Percentiles rank a stretch among this genome's conserved stretches.
Evolutionary conservation across 306 rosid species (phyloP).

Genomic region (Oxytropis ochrocephala): DNA sequence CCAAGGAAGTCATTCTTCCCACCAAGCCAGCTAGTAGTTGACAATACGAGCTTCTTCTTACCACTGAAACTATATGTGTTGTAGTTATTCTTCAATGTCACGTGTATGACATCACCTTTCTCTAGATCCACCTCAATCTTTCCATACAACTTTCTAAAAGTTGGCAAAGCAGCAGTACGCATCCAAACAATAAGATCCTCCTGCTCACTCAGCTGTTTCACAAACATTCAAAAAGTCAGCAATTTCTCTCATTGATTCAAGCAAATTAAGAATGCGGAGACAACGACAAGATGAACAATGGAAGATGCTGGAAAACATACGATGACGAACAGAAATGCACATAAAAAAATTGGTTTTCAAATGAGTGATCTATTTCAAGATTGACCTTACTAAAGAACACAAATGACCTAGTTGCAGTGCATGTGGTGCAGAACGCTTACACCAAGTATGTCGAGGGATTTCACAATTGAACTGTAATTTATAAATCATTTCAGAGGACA

Average conservation of each 20-base stretch:
- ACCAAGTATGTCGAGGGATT: background rate
- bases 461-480: background rate
- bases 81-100: constrained; percentile 48
- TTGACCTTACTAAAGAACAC: background rate
- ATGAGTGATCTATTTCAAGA: background rate
- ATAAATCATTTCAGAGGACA: no score
- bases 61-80: constrained; percentile 72
- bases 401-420: background rate
- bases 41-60: constrained; percentile 76
- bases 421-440: background rate
- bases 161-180: constrained; percentile 89
- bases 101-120: constrained; percentile 36
- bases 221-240: constrained; percentile 27
- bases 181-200: constrained; percentile 90
- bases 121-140: constrained; percentile 64
- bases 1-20: constrained; percentile 86
- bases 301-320: background rate
- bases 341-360: background rate
- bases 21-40: constrained; percentile 80
- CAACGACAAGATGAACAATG: background rate
- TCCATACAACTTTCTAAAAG: constrained; percentile 76
- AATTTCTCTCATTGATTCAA: constrained; percentile 15
- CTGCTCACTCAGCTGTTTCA: constrained; percentile 64
- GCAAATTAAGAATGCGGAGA: background rate
- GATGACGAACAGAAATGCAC: background rate